Percentiles rank a stretch among this genome's conserved stretches.
These are phyloP conservation scores for Apiospora aurea DNA, from an alignment of 2,329 filamentous ascomycete species.

Conservation along the genomic window DNA sequence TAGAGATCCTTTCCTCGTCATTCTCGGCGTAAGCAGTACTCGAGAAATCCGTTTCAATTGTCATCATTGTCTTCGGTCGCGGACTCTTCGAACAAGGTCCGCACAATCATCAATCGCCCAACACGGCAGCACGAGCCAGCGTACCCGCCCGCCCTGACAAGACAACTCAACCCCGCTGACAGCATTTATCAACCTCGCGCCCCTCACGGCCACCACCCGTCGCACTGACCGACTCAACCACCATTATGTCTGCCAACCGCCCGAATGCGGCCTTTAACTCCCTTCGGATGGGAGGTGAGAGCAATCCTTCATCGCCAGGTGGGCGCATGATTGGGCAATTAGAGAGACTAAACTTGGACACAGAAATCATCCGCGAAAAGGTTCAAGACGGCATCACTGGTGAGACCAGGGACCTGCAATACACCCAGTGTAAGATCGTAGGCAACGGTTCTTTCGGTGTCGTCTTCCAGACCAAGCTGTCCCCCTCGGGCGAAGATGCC, in stretches of 20 bases:
- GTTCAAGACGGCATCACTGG: constrained; percentile 98
- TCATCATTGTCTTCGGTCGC: constrained; percentile 21
- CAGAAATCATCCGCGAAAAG: constrained; percentile 95
- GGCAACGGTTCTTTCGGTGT: constrained; percentile 99
- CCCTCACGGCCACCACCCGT: constrained; percentile 14
- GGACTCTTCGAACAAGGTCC: constrained; percentile 24
- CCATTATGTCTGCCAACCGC: constrained; percentile 44
- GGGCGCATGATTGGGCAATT: constrained; percentile 15
- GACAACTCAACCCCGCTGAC: constrained; percentile 24
- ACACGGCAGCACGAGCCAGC: constrained; percentile 24
- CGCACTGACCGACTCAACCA: constrained; percentile 23
- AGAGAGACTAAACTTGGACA: constrained; percentile 19
- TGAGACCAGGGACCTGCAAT: constrained; percentile 95
- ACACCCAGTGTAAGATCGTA: constrained; percentile 99
- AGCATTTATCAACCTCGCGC: constrained; percentile 22
- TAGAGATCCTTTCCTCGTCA: not conserved
- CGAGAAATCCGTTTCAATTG: constrained; percentile 14
- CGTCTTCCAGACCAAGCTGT: constrained; percentile 98
- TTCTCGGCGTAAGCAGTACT: constrained; percentile 10
- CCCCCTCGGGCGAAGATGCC: constrained; percentile 96
- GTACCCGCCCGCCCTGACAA: constrained; percentile 22
- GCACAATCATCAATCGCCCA: constrained; percentile 23
- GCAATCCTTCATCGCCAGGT: constrained; percentile 44
- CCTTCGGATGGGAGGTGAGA: constrained; percentile 66
- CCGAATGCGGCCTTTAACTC: constrained; percentile 84